Evolutionary conservation across 768 basidiomycete genomes (phyloP).

Genomic region (Collybia mongolica): DNA sequence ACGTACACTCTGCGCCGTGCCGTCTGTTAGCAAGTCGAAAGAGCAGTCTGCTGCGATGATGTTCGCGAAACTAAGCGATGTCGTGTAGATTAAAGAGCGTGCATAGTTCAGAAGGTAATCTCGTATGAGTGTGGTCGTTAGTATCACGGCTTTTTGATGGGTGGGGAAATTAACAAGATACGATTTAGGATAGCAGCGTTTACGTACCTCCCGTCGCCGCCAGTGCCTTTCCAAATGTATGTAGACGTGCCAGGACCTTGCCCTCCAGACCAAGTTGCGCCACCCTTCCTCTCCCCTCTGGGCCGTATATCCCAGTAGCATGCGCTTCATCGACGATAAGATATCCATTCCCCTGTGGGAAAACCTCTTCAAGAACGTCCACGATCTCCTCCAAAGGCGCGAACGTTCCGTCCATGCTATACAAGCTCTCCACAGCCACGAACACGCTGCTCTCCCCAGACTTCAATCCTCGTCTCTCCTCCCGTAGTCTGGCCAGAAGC

Average conservation of each 20-base stretch:
- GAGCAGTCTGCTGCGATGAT: conserved; percentile 75
- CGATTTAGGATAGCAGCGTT: not conserved
- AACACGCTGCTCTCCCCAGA: conserved; percentile 56
- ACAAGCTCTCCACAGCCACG: conserved; percentile 84
- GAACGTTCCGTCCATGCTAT: conserved; percentile 96
- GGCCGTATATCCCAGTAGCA: conserved; percentile 87
- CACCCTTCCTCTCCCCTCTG: conserved; percentile 73
- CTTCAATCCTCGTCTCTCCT: conserved; percentile 32
- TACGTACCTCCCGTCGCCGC: conserved; percentile 81
- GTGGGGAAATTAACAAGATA: not conserved
- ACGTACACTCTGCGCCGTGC: conserved; percentile 59
- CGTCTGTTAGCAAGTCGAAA: conserved; percentile 75
- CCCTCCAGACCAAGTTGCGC: conserved; percentile 66
- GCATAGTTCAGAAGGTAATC: conserved; percentile 93
- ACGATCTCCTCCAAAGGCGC: conserved; percentile 71
- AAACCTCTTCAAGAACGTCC: conserved; percentile 53
- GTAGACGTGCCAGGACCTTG: conserved; percentile 73
- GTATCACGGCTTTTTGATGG: conserved; percentile 58
- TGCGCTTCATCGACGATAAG: conserved; percentile 93
- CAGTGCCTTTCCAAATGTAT: conserved; percentile 93
- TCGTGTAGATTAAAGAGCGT: conserved; percentile 88
- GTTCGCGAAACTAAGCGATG: conserved; percentile 74
- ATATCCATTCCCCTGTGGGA: conserved; percentile 65
- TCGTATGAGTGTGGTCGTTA: conserved; percentile 69
- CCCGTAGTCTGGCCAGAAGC: conserved; percentile 39